These are phyloP conservation scores for Solanum rostratum DNA, from an alignment of 257 asterid species.

Conservation along the genomic window DNA sequence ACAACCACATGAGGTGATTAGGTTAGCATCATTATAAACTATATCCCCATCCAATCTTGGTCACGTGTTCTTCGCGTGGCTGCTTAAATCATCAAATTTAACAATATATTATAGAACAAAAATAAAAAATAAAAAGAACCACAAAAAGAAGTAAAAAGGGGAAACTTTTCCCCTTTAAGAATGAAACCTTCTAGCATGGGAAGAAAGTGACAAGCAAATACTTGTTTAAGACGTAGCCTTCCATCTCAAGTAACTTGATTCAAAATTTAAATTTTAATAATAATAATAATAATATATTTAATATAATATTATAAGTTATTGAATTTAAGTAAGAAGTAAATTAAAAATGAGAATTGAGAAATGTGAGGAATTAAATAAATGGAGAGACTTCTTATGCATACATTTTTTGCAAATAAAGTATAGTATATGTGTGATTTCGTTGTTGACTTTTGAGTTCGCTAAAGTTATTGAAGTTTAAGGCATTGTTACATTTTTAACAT, in stretches of 20 bases:
- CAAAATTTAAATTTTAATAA: neutral
- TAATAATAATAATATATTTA: too few relatives aligned
- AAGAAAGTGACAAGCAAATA: neutral
- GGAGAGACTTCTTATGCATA: too few relatives aligned
- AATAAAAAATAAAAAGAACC: neutral
- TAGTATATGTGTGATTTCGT: too few relatives aligned
- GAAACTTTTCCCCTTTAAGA: neutral
- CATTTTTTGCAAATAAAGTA: too few relatives aligned
- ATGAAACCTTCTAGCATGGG: neutral
- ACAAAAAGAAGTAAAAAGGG: neutral
- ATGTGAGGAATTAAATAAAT: too few relatives aligned
- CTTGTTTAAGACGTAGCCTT: conserved; percentile 9
- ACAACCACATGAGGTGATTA: neutral
- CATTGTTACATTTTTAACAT: too few relatives aligned
- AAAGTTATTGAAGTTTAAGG: too few relatives aligned
- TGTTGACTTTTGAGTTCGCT: too few relatives aligned
- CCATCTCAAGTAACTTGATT: neutral
- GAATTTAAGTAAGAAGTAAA: too few relatives aligned
- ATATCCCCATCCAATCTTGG: neutral
- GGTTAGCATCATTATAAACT: neutral
- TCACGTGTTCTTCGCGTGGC: conserved; percentile 16
- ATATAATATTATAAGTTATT: too few relatives aligned
- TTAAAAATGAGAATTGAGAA: too few relatives aligned
- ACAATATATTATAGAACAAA: neutral
- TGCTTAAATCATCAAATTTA: neutral